phyloP scores from a whole-genome alignment of 2,329 filamentous ascomycete species.

The Alternaria panax region DNA sequence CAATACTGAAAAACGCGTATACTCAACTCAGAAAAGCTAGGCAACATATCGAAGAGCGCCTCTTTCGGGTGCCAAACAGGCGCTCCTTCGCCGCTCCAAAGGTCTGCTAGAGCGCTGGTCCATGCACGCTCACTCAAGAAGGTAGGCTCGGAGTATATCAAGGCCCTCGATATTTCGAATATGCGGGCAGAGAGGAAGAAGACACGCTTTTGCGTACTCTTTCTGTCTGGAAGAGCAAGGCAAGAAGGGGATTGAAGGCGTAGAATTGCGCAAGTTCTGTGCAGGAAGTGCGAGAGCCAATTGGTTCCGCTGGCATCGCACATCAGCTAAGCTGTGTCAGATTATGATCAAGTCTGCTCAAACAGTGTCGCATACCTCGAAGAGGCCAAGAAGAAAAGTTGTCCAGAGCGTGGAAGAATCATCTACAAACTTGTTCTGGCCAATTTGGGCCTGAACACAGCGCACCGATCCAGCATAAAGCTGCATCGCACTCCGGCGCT shows the following conservation, averaged over 20 bases:
- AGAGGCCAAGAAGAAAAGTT: slow-evolving; percentile 35
- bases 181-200: slow-evolving; percentile 39
- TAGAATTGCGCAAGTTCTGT: slow-evolving; percentile 37
- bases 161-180: slow-evolving; percentile 37
- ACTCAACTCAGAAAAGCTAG: slow-evolving; percentile 28
- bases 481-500: slow-evolving; percentile 13
- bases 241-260: slow-evolving; percentile 26
- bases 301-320: slow-evolving; percentile 34
- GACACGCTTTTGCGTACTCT: slow-evolving; percentile 18
- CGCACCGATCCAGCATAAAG: slow-evolving; percentile 30
- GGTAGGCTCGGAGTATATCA: slow-evolving; percentile 34
- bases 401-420: slow-evolving; percentile 35
- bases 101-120: slow-evolving; percentile 22
- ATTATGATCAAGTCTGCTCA: neutral
- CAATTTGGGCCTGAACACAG: slow-evolving; percentile 22
- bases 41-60: slow-evolving; percentile 36
- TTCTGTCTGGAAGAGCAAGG: slow-evolving; percentile 6
- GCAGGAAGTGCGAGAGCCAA: slow-evolving; percentile 39
- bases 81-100: slow-evolving; percentile 24
- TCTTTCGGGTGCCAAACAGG: slow-evolving; percentile 35
- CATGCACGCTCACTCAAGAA: slow-evolving; percentile 32
- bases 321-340: slow-evolving; percentile 30
- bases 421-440: slow-evolving; percentile 12
- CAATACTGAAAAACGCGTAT: slow-evolving; percentile 23
- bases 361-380: slow-evolving; percentile 25